phyloP scores from a whole-genome alignment of 2,329 filamentous ascomycete species.

The Ophiognomonia clavigignenti-juglandacearum region DNA sequence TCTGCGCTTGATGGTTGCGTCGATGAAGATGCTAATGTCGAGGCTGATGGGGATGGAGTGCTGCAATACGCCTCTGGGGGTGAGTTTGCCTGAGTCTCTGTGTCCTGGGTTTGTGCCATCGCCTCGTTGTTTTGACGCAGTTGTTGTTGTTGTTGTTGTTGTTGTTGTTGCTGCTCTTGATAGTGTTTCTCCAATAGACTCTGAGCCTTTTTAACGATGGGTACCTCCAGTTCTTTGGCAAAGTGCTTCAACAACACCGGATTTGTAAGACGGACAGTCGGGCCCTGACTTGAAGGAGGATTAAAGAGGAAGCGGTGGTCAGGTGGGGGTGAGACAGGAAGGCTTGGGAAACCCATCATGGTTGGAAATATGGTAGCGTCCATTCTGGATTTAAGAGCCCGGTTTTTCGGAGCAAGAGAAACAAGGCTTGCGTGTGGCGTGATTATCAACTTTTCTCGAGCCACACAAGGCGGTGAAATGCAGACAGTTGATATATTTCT shows the following conservation, averaged over 20 bases:
- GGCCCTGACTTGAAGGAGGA: conserved; percentile 8
- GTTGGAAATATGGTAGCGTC: conserved; percentile 12
- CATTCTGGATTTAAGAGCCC: conserved; percentile 3
- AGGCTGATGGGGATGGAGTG: conserved; percentile 7
- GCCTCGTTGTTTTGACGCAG: conserved; percentile 1
- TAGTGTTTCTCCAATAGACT: conserved; percentile 14
- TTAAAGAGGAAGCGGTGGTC: conserved; percentile 31
- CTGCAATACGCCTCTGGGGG: conserved; percentile 3
- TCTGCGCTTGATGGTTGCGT: conserved; percentile 5
- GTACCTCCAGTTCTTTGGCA: conserved; percentile 19
- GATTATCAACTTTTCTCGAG: conserved; percentile 15
- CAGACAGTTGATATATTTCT: neutral
- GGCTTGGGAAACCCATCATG: conserved; percentile 21
- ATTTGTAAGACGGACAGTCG: conserved; percentile 7
- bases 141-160: neutral
- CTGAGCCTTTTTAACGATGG: conserved; percentile 11
- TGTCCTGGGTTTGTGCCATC: conserved; percentile 9
- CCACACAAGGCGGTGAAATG: no score
- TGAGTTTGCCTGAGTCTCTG: conserved; percentile 3
- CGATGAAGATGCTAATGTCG: conserved; percentile 8
- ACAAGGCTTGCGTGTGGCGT: conserved; percentile 13
- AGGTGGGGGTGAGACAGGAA: conserved; percentile 35
- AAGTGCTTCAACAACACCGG: conserved; percentile 19
- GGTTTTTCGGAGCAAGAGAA: conserved; percentile 6
- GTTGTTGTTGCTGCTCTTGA: conserved; percentile 9